Conservation (phyloP, 1,284 basidiomycete genomes). For the Coniferiporia sulphurascens region DNA sequence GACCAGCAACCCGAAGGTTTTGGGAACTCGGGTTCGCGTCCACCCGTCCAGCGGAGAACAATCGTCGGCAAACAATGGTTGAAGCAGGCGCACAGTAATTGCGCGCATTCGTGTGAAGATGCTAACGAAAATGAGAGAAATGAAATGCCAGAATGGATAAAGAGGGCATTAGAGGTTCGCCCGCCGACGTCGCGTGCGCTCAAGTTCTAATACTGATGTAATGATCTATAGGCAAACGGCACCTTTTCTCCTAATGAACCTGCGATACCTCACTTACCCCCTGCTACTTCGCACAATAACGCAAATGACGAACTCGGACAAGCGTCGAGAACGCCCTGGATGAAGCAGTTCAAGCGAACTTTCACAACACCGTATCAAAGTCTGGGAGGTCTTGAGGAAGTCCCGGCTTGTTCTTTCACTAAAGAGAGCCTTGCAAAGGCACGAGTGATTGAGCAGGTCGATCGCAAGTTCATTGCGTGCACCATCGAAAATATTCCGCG, state of each 20-base stretch:
- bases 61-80: too few species aligned
- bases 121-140: neutral
- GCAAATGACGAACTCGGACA: neutral
- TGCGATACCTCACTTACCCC: slow-evolving; percentile 30
- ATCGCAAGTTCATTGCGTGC: slow-evolving; percentile 85
- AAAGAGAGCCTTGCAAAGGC: slow-evolving; percentile 51
- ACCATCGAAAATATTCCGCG: slow-evolving; percentile 32
- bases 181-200: slow-evolving; percentile 8
- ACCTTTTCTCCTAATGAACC: slow-evolving; percentile 42
- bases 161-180: slow-evolving; percentile 43
- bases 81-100: too few species aligned
- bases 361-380: neutral
- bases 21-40: neutral
- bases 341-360: neutral
- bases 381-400: neutral
- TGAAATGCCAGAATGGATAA: slow-evolving; percentile 47
- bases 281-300: slow-evolving; percentile 25
- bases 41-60: slow-evolving; percentile 14
- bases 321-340: neutral
- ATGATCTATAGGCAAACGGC: slow-evolving; percentile 44
- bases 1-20: slow-evolving; percentile 1
- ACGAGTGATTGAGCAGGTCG: slow-evolving; percentile 75
- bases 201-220: neutral
- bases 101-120: neutral
- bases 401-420: slow-evolving; percentile 36